phyloP scores from a whole-genome alignment of 2,329 filamentous ascomycete species.

The Amesomyces nigricolor region DNA sequence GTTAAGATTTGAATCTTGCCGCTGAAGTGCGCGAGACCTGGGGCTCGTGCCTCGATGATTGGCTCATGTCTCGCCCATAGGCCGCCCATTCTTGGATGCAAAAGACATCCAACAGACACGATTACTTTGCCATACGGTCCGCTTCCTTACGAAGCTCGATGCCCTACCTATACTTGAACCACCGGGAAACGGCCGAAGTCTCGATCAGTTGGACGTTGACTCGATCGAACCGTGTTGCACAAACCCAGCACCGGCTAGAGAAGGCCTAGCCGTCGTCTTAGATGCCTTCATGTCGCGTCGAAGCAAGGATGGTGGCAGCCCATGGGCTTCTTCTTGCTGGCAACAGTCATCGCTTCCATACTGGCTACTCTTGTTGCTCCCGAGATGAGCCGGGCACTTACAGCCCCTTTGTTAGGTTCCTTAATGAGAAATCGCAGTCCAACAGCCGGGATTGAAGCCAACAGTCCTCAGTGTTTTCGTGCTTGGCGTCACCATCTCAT shows the following conservation, averaged over 20 bases:
- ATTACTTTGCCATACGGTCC: not conserved
- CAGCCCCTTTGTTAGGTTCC: not conserved
- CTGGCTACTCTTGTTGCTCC: not conserved
- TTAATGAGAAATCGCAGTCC: not conserved
- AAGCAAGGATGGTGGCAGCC: not conserved
- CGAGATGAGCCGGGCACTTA: not conserved
- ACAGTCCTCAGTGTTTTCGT: not conserved
- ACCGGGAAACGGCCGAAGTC: not conserved
- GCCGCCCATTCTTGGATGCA: not conserved
- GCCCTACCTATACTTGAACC: not conserved
- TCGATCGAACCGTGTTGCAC: not conserved
- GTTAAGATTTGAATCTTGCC: not conserved
- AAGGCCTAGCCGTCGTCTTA: not conserved
- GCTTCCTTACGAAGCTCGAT: not conserved
- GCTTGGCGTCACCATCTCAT: not conserved
- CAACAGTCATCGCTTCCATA: not conserved
- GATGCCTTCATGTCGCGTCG: not conserved
- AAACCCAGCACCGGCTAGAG: not conserved
- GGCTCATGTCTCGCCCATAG: not conserved
- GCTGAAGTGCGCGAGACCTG: not conserved
- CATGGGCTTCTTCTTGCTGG: not conserved
- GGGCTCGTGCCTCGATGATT: not conserved
- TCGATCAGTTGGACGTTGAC: not conserved
- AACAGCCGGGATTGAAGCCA: not conserved
- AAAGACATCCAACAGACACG: not conserved